Evolutionary conservation across 768 basidiomycete genomes (phyloP), one percentile per base, ranked within the genome.

Genomic region (Auricularia sp.): DNA sequence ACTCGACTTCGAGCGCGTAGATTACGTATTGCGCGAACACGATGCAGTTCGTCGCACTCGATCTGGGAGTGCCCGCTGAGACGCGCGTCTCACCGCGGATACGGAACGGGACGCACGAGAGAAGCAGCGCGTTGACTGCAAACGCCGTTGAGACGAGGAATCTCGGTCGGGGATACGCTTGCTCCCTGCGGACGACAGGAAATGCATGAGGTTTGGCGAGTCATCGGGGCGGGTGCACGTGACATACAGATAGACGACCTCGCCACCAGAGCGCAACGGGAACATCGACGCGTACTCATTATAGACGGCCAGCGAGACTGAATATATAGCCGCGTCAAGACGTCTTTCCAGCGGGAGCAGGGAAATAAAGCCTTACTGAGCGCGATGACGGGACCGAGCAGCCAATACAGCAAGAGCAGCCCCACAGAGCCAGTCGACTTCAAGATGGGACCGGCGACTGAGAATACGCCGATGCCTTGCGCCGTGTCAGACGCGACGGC

Each of bases 11-110:
- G 29, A 69, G 68, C 3, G 69, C 62, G 2, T 66, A 47, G 23
- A 73, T 67, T 5, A 66, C 62, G 65, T 73, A 73, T 61, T 72
- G 70, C 0, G 72, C 72, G 64, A 72, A 70, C 42, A 73, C 67
- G 36, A 73, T 67, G 33, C 69, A 67, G 53, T 69, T 73, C 3
- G 67, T 67, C 18, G 68, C 70, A 36, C 67, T 69, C 53, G 56
- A 59, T 10, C 56, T 59, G 34, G 14, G 14, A 14, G 34, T 12
- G 56, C 23, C 54, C 29, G 39, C 12, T 7, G 39, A 42, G 39
- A 42, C 39, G 8, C 7, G 39, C 39, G 39, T 14, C 39, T 42
- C 39, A 7, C 39, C 12, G 8, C 3, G 8, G 18, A 10, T 34
- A 29, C 2, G 23, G 18, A 6, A 18, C 8, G 56, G 2, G 39